A percentile compares a stretch with the other conserved stretches of the same genome.
These are phyloP conservation scores for Rhizophora mangle DNA, from an alignment of 345 rosid species.

Conservation along the genomic window DNA sequence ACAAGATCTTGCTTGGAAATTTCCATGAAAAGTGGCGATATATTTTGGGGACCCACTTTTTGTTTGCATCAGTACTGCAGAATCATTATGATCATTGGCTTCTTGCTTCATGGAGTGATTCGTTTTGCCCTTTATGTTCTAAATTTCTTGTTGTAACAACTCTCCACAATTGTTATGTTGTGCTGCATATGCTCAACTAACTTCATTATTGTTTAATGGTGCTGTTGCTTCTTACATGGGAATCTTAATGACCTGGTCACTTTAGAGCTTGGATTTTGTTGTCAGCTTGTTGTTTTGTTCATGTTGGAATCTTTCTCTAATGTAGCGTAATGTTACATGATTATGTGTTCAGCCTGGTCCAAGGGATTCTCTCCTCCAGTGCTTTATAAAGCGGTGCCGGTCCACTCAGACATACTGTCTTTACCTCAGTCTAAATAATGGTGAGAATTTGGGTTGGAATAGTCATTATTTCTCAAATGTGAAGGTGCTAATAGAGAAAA, in stretches of 20 bases:
- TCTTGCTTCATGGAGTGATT: not conserved
- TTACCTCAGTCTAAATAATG: conserved; percentile 28
- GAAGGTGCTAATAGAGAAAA: not conserved
- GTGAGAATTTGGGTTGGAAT: conserved; percentile 15
- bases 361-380: conserved; percentile 28
- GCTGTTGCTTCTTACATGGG: not conserved
- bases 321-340: conserved; percentile 2
- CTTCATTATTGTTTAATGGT: not conserved
- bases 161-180: not conserved
- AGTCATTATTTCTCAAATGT: not conserved
- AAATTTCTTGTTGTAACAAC: not conserved
- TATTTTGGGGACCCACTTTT: conserved; percentile 24
- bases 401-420: conserved; percentile 29
- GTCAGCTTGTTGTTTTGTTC: not conserved
- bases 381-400: conserved; percentile 35
- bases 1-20: conserved; percentile 6
- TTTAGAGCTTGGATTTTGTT: conserved; percentile 10
- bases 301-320: conserved; percentile 2
- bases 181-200: not conserved
- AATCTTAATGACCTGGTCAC: not conserved
- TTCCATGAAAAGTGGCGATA: not conserved
- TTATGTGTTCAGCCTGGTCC: conserved; percentile 31
- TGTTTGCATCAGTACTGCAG: conserved; percentile 15
- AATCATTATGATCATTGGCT: conserved; percentile 7
- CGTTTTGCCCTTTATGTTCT: conserved; percentile 2